Evolutionary conservation across 306 rosid genomes (phyloP).

Genomic region (Fragaria nilgerrensis): DNA sequence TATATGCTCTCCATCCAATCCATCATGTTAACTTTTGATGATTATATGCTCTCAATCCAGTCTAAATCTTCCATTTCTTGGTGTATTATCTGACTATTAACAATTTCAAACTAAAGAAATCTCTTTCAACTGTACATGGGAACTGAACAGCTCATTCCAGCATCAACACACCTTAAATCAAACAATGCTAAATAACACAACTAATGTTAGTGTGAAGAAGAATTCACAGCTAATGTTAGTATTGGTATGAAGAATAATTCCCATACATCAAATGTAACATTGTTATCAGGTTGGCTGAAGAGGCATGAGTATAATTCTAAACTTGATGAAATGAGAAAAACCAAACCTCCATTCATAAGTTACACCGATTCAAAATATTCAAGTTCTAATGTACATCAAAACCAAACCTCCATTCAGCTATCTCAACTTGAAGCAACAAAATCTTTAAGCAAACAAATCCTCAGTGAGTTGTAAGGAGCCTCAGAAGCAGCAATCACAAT

Average conservation of each 20-base stretch:
- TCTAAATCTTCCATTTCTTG: no score
- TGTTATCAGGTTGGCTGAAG: not conserved
- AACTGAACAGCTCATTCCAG: not conserved
- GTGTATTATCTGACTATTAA: no score
- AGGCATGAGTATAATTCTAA: not conserved
- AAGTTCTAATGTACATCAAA: not conserved
- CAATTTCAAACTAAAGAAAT: not conserved
- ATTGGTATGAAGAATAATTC: no score
- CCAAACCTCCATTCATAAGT: not conserved
- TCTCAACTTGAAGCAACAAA: not conserved
- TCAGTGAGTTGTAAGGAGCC: constrained; percentile 2
- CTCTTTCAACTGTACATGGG: not conserved
- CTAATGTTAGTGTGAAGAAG: not conserved
- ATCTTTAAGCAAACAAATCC: not conserved
- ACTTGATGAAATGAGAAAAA: not conserved
- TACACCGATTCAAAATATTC: not conserved
- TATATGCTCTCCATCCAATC: no score
- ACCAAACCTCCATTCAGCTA: not conserved
- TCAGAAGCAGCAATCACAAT: constrained; percentile 84
- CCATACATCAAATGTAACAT: no score
- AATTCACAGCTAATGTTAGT: not conserved
- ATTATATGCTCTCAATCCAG: no score
- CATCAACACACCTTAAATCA: not conserved
- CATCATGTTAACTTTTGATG: no score
- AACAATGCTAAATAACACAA: not conserved